These are phyloP conservation scores for Coemansia sp. DNA, from an alignment of 192 early-diverging fungal species.

Conservation along the genomic window DNA sequence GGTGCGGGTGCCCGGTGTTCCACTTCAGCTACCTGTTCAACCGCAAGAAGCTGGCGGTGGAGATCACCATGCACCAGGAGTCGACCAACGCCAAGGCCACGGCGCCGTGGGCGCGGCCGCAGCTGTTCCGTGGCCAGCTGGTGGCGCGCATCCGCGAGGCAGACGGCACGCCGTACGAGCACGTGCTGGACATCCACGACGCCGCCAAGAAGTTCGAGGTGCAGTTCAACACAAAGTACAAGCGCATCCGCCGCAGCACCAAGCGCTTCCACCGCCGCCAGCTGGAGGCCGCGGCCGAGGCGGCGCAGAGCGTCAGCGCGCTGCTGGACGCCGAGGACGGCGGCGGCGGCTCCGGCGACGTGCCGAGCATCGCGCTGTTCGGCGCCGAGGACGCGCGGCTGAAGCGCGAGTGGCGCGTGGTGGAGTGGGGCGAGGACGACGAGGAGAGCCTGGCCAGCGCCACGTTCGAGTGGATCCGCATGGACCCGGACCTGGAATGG, in stretches of 20 bases:
- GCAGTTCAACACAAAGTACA: slow-evolving; percentile 97
- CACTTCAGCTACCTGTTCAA: slow-evolving; percentile 81
- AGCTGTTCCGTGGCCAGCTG: slow-evolving; percentile 60
- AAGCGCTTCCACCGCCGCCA: slow-evolving; percentile 71
- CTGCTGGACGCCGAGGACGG: slow-evolving; percentile 50
- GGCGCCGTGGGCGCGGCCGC: slow-evolving; percentile 42
- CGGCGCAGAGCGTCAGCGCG: slow-evolving; percentile 51
- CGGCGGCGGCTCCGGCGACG: no score
- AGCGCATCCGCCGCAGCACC: slow-evolving; percentile 84
- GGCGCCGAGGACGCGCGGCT: slow-evolving; percentile 60
- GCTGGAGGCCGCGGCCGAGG: slow-evolving; percentile 60
- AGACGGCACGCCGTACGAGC: slow-evolving; percentile 79
- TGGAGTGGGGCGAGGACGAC: slow-evolving; percentile 80
- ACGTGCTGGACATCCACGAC: slow-evolving; percentile 80
- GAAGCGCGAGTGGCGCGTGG: slow-evolving; percentile 68
- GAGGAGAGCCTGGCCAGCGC: slow-evolving; percentile 60
- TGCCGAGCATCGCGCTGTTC: slow-evolving; percentile 52
- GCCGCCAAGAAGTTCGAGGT: slow-evolving; percentile 76
- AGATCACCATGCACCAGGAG: slow-evolving; percentile 77
- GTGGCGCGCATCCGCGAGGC: slow-evolving; percentile 78
- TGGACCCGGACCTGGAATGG: slow-evolving; percentile 96
- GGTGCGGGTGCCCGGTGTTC: slow-evolving; percentile 88
- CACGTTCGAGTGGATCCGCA: slow-evolving; percentile 93
- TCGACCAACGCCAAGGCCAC: slow-evolving; percentile 59
- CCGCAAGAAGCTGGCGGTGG: slow-evolving; percentile 94